Evolutionary conservation across 345 rosid species (phyloP), one percentile per base, ranked within the genome.

Genomic region (Citrus medica): DNA sequence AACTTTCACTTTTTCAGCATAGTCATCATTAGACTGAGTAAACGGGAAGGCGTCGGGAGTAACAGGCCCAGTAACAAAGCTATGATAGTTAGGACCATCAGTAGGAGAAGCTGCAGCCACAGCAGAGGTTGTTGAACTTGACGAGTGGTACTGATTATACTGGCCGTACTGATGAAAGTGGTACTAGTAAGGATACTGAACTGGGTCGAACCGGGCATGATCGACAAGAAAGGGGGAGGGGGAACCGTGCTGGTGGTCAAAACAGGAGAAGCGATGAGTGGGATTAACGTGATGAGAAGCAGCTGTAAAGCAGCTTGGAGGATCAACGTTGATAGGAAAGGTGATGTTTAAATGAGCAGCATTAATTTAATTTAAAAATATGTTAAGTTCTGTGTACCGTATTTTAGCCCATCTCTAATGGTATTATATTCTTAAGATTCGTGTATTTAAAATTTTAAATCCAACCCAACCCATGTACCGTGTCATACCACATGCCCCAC

Each of bases 311-410:
- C 51, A 63, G 74, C 38, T 38, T 42, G 71, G 51, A 27, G 33
- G 76, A 24, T 25, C 67, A n/a, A 37, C 10, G 67, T 65, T 62
- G 65, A 48, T 35, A 33, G 82, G 67, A 24, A 79, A 69, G 64
- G 79, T 72, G 76, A 80, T 74, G 84, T 86, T 88, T 42, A 92
- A 82, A 14, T 94, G 89, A 78, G 91, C 87, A 3, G 97, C 97
- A 19, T 35, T 35, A 35, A 35, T 35, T 35, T 35, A 35, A 35
- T 35, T 35, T 35, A 35, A 35, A 35, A 35, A 35, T 35, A 35
- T 35, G 1, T 35, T 35, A 1, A 35, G 1, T 1, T 0, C 0
- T 1, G 1, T 7, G 37, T 35, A 35, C 0, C 7, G 1, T 35
- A 35, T 0, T 35, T 35, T 35, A 5, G 0, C 1, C 1, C 0